Evolutionary conservation across 805 yeast genomes (phyloP).

Genomic region (Metschnikowia shivogae): DNA sequence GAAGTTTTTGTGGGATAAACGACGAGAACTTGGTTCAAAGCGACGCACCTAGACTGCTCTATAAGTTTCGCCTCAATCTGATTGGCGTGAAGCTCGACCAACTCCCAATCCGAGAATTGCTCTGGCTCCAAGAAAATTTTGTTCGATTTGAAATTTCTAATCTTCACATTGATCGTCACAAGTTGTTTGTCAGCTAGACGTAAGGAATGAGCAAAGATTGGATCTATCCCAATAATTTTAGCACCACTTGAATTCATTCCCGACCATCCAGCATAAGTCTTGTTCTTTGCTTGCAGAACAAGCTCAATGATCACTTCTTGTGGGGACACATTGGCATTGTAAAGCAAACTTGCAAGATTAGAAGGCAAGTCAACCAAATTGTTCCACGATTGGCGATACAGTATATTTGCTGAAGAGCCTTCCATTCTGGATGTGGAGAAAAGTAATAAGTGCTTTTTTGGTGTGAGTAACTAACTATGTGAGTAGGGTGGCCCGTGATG

Average conservation of each 20-base stretch:
- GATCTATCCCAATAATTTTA: conserved; percentile 57
- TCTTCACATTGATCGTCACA: conserved; percentile 41
- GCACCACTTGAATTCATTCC: conserved; percentile 44
- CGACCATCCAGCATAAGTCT: conserved; percentile 60
- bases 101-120: conserved; percentile 82
- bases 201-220: conserved; percentile 54
- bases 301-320: conserved; percentile 56
- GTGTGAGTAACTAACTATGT: not conserved
- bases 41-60: conserved; percentile 76
- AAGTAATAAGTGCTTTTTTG: not conserved
- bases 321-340: conserved; percentile 49
- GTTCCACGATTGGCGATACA: conserved; percentile 35
- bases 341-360: conserved; percentile 41
- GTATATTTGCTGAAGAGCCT: conserved; percentile 27
- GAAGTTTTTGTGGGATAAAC: conserved; percentile 63
- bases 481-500: not conserved
- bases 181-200: conserved; percentile 41
- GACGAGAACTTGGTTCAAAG: conserved; percentile 52
- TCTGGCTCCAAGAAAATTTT: conserved; percentile 76
- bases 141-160: conserved; percentile 48
- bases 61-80: conserved; percentile 69
- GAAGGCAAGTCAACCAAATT: conserved; percentile 56
- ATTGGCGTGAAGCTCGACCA: conserved; percentile 77
- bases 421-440: conserved; percentile 25
- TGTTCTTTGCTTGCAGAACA: conserved; percentile 24